Conservation (phyloP, 2,329 filamentous ascomycete genomes). For the Xylaria sp. region DNA sequence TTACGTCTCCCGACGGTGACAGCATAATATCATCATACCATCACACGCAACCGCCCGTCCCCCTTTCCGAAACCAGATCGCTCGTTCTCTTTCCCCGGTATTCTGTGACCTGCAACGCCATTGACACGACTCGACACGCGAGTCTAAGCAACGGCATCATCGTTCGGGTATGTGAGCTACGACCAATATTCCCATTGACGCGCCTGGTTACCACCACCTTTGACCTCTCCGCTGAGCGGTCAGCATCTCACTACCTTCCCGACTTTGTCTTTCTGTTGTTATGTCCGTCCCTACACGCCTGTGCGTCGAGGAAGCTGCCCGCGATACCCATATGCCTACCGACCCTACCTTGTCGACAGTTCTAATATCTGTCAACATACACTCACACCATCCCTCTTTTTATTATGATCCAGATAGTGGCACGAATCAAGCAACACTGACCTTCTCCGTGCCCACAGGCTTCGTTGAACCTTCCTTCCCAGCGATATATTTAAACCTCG, state of each 20-base stretch:
- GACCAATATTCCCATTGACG: constrained; percentile 25
- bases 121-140: constrained; percentile 41
- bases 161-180: constrained; percentile 34
- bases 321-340: constrained; percentile 5
- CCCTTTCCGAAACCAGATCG: constrained; percentile 31
- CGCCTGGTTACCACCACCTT: constrained; percentile 1
- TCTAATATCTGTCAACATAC: background rate
- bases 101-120: constrained; percentile 39
- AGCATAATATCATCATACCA: constrained; percentile 17
- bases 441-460: constrained; percentile 32
- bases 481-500: constrained; percentile 37
- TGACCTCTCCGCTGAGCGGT: constrained; percentile 1
- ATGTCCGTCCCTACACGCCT: constrained; percentile 10
- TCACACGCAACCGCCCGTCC: constrained; percentile 29
- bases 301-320: background rate
- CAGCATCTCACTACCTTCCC: constrained; percentile 8
- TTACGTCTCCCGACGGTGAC: constrained; percentile 15
- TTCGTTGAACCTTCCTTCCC: constrained; percentile 35
- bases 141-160: constrained; percentile 29
- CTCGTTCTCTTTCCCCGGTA: constrained; percentile 32
- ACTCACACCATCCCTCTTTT: constrained; percentile 6
- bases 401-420: constrained; percentile 4
- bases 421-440: constrained; percentile 33
- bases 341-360: background rate
- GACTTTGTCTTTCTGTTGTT: background rate